Percentiles rank a stretch among this genome's conserved stretches.
Evolutionary conservation across 1,284 basidiomycete species (phyloP).

Genomic region (Pterulicium gracile): DNA sequence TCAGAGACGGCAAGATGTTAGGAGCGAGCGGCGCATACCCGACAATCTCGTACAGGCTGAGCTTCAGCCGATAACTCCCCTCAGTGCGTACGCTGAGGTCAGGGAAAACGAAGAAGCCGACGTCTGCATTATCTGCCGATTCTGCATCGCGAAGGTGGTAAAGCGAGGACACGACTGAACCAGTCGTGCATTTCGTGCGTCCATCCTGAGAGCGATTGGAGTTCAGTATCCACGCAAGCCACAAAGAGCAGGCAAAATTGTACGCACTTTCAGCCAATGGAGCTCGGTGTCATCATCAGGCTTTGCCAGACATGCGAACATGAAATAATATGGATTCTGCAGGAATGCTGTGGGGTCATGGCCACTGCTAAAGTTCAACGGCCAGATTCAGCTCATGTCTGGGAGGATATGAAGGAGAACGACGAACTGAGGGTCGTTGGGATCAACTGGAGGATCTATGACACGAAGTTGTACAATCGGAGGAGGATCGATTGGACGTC

Average conservation of each 20-base stretch:
- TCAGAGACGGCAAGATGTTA: slow-evolving; percentile 3
- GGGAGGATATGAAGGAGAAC: no score
- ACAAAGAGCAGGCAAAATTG: slow-evolving; percentile 4
- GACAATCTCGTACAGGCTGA: slow-evolving; percentile 89
- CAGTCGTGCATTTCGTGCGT: slow-evolving; percentile 82
- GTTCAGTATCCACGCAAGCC: neutral
- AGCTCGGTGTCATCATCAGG: slow-evolving; percentile 88
- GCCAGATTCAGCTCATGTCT: no score
- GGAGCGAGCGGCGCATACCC: slow-evolving; percentile 44
- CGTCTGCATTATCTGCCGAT: slow-evolving; percentile 34
- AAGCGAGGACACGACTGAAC: slow-evolving; percentile 84
- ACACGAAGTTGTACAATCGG: slow-evolving; percentile 94
- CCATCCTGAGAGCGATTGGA: slow-evolving; percentile 45
- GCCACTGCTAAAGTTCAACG: no score
- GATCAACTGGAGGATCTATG: slow-evolving; percentile 49
- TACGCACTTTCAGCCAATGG: slow-evolving; percentile 77
- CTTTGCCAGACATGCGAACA: slow-evolving; percentile 83
- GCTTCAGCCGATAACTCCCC: slow-evolving; percentile 77
- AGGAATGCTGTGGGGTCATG: slow-evolving; percentile 35
- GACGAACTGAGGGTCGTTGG: slow-evolving; percentile 18
- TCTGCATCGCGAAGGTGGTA: slow-evolving; percentile 93
- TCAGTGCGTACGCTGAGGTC: slow-evolving; percentile 85
- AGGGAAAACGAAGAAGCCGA: slow-evolving; percentile 87
- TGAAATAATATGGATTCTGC: slow-evolving; percentile 91
- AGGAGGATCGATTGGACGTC: slow-evolving; percentile 90